These are phyloP conservation scores for Streptanthus diversifolius DNA, from an alignment of 345 rosid genomes.

Conservation along the genomic window DNA sequence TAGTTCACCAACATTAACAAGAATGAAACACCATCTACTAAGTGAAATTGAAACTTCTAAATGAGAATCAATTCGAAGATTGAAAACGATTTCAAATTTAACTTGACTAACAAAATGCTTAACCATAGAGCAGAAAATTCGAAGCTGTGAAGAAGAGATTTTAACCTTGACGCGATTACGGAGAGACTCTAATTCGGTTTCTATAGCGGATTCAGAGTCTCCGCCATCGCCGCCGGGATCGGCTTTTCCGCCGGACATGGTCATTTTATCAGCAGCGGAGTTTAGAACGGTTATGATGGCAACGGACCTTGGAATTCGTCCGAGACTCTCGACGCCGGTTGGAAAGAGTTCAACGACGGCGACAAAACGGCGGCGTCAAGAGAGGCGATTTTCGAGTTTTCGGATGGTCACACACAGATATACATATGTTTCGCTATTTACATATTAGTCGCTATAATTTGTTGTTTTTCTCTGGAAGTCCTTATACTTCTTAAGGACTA, in stretches of 20 bases:
- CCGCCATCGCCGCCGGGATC: not conserved
- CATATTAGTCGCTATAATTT: not conserved
- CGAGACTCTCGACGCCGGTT: not conserved
- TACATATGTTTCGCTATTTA: not conserved
- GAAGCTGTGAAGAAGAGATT: not conserved
- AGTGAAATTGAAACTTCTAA: not conserved
- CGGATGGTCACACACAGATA: not conserved
- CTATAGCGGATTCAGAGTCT: slow-evolving; percentile 21
- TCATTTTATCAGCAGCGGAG: not conserved
- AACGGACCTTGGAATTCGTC: not conserved
- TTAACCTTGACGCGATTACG: slow-evolving; percentile 46
- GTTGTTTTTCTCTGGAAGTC: not conserved
- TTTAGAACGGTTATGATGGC: not conserved
- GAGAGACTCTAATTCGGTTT: slow-evolving; percentile 36
- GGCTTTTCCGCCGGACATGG: slow-evolving; percentile 21
- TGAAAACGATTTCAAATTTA: not conserved
- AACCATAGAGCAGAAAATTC: not conserved
- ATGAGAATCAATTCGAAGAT: not conserved
- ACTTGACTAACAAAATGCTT: not conserved
- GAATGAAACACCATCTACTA: not conserved
- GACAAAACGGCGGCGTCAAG: not conserved
- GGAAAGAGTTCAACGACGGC: not conserved
- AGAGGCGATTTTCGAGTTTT: not conserved
- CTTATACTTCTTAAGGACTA: not conserved
- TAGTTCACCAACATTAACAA: not conserved